Conservation (phyloP, 208 protist species). For the Wallacemonas sp. region DNA sequence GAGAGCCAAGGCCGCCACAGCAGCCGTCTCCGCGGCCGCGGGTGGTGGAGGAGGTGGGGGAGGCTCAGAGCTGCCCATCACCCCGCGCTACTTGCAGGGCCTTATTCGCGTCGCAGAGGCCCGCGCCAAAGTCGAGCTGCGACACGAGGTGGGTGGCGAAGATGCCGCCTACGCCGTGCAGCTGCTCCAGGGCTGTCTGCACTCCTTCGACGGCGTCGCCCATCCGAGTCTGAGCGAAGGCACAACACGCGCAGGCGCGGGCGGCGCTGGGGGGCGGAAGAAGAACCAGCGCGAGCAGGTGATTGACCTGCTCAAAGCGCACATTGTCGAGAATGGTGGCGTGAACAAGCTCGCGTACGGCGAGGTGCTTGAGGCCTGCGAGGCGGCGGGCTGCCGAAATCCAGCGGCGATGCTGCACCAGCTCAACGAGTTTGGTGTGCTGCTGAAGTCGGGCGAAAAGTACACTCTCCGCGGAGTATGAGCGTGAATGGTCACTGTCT, state of each 20-base stretch:
- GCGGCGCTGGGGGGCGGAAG: constrained; percentile 17
- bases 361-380: constrained; percentile 65
- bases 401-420: constrained; percentile 74
- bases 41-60: constrained; percentile 5
- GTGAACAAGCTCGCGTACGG: constrained; percentile 56
- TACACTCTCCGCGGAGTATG: constrained; percentile 68
- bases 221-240: constrained; percentile 22
- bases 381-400: constrained; percentile 74
- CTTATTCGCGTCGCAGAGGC: constrained; percentile 94
- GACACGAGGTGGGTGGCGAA: constrained; percentile 81
- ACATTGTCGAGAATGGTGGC: constrained; percentile 50
- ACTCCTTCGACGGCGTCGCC: constrained; percentile 38
- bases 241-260: background rate
- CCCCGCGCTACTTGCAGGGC: constrained; percentile 95
- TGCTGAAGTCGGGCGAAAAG: constrained; percentile 69
- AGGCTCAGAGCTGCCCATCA: constrained; percentile 72
- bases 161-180: constrained; percentile 94
- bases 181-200: constrained; percentile 79
- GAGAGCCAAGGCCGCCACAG: constrained; percentile 36
- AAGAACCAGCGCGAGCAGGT: constrained; percentile 67
- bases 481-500: background rate
- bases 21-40: background rate
- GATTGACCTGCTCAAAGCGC: constrained; percentile 65
- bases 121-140: constrained; percentile 91
- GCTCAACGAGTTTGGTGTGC: constrained; percentile 79